Evolutionary conservation across 805 yeast species (phyloP).

Genomic region (Scheffersomyces lignosus): DNA sequence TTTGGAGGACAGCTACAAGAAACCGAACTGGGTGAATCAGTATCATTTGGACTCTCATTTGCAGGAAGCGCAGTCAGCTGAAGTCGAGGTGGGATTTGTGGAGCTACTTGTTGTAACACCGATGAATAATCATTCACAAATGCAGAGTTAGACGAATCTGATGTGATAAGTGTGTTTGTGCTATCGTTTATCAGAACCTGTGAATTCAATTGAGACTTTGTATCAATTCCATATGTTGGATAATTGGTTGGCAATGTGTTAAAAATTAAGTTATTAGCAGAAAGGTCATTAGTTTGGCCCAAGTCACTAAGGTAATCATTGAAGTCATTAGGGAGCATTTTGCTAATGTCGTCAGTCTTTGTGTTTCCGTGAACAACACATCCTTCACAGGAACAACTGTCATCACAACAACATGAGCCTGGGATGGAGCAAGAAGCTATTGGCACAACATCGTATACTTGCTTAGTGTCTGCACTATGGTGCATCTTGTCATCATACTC

Average conservation of each 20-base stretch:
- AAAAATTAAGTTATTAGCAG: too few species aligned
- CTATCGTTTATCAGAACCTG: conserved; percentile 1
- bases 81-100: conserved; percentile 1
- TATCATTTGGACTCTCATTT: conserved; percentile 2
- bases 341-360: conserved; percentile 5
- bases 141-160: background rate
- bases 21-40: conserved; percentile 4
- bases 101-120: background rate
- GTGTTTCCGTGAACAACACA: conserved; percentile 35
- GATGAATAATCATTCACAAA: background rate
- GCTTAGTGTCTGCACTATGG: conserved; percentile 1
- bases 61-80: background rate
- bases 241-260: too few species aligned
- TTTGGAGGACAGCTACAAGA: conserved; percentile 29
- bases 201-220: too few species aligned
- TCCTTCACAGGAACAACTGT: conserved; percentile 36
- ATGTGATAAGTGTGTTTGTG: background rate
- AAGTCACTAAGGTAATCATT: conserved; percentile 11
- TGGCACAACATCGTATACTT: conserved; percentile 23
- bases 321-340: conserved; percentile 4
- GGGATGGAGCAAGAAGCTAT: conserved; percentile 36
- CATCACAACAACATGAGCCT: conserved; percentile 38
- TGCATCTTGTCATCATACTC: too few species aligned
- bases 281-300: conserved; percentile 9
- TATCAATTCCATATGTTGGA: background rate